Evolutionary conservation across 495 filamentous ascomycete genomes (phyloP).

Genomic region (Rusavskia elegans): DNA sequence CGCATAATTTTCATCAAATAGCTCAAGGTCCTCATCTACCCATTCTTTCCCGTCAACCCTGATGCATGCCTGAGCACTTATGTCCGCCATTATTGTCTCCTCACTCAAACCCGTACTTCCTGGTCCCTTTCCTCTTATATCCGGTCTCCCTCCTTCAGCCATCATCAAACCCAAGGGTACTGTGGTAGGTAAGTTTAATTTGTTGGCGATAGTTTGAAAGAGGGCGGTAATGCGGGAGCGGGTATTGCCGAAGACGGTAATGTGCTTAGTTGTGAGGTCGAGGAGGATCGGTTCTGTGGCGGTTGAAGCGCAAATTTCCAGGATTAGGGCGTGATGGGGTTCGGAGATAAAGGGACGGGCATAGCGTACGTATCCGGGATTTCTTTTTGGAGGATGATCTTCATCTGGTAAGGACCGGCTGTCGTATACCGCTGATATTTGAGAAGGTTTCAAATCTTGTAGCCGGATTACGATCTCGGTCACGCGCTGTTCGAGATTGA

Average conservation of each 20-base stretch:
- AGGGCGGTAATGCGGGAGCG: conserved; percentile 54
- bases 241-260: conserved; percentile 54
- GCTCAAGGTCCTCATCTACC: conserved; percentile 6
- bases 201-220: conserved; percentile 66
- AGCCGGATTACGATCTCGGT: conserved; percentile 72
- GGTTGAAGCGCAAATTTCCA: conserved; percentile 42
- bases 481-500: conserved; percentile 48
- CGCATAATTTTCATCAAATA: not conserved
- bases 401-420: not conserved
- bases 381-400: conserved; percentile 4
- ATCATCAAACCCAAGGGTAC: conserved; percentile 55
- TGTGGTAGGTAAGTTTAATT: conserved; percentile 53
- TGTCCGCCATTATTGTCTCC: conserved; percentile 48
- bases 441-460: conserved; percentile 73
- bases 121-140: conserved; percentile 37
- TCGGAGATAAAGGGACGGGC: conserved; percentile 72
- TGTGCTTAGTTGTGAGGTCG: conserved; percentile 37
- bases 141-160: conserved; percentile 22
- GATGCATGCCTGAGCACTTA: conserved; percentile 54
- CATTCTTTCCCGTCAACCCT: conserved; percentile 48
- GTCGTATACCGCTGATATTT: conserved; percentile 48
- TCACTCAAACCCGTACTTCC: conserved; percentile 57
- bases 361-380: conserved; percentile 48
- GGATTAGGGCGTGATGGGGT: conserved; percentile 50
- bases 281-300: conserved; percentile 44